Percentiles rank a stretch among this genome's conserved stretches.
Evolutionary conservation across 352 stramenopile genomes (phyloP).

Genomic region (Halophytophthora batemanensis): DNA sequence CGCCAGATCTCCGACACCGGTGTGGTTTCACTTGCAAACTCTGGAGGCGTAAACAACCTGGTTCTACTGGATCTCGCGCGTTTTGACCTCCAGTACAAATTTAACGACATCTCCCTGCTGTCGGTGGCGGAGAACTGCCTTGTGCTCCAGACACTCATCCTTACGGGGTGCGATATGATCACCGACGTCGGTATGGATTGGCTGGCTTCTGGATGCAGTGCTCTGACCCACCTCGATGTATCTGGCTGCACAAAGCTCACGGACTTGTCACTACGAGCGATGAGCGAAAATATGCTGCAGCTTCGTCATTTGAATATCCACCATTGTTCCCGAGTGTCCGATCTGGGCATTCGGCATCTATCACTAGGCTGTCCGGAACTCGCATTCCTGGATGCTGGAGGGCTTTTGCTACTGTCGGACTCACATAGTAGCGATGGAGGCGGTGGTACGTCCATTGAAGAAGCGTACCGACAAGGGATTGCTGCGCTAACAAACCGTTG

Average conservation of each 20-base stretch:
- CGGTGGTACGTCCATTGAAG: background rate
- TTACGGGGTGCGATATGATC: slow-evolving; percentile 88
- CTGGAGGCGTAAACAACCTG: slow-evolving; percentile 50
- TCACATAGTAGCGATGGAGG: slow-evolving; percentile 2
- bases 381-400: slow-evolving; percentile 33
- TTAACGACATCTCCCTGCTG: slow-evolving; percentile 90
- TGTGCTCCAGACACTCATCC: slow-evolving; percentile 43
- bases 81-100: slow-evolving; percentile 88
- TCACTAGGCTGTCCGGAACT: slow-evolving; percentile 48
- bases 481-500: slow-evolving; percentile 33
- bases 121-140: slow-evolving; percentile 63
- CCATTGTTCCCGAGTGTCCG: slow-evolving; percentile 48
- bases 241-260: slow-evolving; percentile 85
- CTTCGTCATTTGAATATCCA: slow-evolving; percentile 45
- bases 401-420: slow-evolving; percentile 46
- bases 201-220: slow-evolving; percentile 79
- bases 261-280: slow-evolving; percentile 77
- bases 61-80: slow-evolving; percentile 76
- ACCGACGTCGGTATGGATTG: slow-evolving; percentile 92
- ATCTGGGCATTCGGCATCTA: slow-evolving; percentile 50
- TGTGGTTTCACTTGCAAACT: slow-evolving; percentile 73
- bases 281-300: slow-evolving; percentile 78
- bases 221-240: slow-evolving; percentile 83
- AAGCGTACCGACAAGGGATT: slow-evolving; percentile 28
- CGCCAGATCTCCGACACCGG: slow-evolving; percentile 86